Conservation (phyloP, 2,329 filamentous ascomycete species). For the Trichoderma brevicompactum region DNA sequence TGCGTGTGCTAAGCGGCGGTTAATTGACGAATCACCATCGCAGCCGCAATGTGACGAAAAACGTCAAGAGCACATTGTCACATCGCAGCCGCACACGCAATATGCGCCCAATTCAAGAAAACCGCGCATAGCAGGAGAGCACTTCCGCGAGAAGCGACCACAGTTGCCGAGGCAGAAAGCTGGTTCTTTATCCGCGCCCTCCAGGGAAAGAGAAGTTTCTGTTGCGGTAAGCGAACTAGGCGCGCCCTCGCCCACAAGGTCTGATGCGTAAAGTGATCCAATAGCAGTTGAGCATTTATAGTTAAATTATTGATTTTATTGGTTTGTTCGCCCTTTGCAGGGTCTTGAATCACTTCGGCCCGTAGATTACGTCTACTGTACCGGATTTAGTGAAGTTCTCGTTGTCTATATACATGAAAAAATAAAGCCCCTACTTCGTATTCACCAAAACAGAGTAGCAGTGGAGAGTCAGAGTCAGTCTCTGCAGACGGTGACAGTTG, state of each 20-base stretch:
- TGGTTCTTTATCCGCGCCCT: conserved; percentile 9
- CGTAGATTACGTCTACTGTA: neutral
- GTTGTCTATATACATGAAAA: neutral
- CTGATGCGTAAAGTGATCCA: neutral
- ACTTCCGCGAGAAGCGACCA: conserved; percentile 22
- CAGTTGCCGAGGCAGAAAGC: neutral
- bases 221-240: conserved; percentile 22
- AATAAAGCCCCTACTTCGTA: too few relatives aligned
- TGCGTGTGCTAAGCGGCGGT: conserved; percentile 19
- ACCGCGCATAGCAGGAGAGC: neutral
- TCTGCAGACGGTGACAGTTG: too few relatives aligned
- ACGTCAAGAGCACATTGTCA: conserved; percentile 13
- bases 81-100: conserved; percentile 17
- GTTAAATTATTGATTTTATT: neutral
- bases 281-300: neutral
- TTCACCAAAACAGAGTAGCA: too few relatives aligned
- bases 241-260: conserved; percentile 9
- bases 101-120: neutral
- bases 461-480: too few relatives aligned
- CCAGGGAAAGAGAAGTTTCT: neutral
- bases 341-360: neutral
- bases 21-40: conserved; percentile 25
- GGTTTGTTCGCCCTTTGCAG: neutral
- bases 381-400: neutral
- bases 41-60: conserved; percentile 16